Base-by-base conservation (phyloP, 2,329 filamentous ascomycete species). In the Rutstroemia sp. region DNA sequence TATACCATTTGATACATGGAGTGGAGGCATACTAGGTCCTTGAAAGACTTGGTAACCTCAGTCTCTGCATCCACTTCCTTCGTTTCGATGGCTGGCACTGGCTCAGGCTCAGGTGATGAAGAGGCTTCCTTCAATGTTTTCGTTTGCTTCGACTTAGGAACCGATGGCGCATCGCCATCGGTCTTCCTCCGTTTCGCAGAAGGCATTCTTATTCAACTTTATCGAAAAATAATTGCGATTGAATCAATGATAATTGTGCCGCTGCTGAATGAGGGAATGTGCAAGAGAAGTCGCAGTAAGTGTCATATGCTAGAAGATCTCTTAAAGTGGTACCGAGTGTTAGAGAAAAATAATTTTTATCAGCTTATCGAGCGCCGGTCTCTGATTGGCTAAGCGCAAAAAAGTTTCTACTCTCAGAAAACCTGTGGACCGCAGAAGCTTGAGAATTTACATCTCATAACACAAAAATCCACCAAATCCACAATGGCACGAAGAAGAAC, bases 401-500 rank as follows among this genome's bases (percentile, higher is more conserved):
- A 60, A 61, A 52, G 42, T 54, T 56, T 49, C 45, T 52, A 52
- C 30, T n/a, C 41, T 51, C 21, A 54, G 39, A 54, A 54, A 47
- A 54, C 51, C 27, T 48, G 23, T 44, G 34, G 23, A 52, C 19
- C 42, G 54, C 47, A 39, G 52, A 30, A 37, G 41, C 48, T 47
- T 25, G 16, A 17, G 23, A 17, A 39, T 39, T 56, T 52, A 58
- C 51, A 64, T 56, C 53, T 54, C 58, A 54, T 57, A 59, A 63
- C 23, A 49, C 57, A 25, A 60, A n/a, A n/a, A n/a, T n/a, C n/a
- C n/a, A n/a, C n/a, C n/a, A n/a, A 42, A 46, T 60, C 48, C 59
- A 65, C 60, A 67, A 95, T 95, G 92, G 90, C 89, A 38, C 87
- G 86, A 71, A 80, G 81, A 74, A 79, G 90, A 68, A 84, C 83